These are phyloP conservation scores for Leccinum sublutescens DNA, from an alignment of 768 basidiomycete genomes.

Conservation along the genomic window DNA sequence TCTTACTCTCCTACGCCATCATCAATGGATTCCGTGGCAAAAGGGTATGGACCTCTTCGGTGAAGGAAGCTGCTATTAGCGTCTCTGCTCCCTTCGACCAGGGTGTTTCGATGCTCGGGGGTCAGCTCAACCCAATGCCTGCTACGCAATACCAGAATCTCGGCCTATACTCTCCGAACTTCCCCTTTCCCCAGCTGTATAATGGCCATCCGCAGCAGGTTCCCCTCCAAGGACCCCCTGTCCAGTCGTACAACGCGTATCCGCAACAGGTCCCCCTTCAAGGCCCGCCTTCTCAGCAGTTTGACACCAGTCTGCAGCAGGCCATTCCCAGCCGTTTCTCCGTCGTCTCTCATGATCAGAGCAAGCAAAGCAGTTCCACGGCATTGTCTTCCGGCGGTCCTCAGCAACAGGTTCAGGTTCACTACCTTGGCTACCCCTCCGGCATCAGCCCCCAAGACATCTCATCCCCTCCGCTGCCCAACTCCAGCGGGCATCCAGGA, in stretches of 20 bases:
- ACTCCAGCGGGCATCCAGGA: slow-evolving; percentile 12
- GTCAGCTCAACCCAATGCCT: slow-evolving; percentile 9
- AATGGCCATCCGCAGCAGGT: slow-evolving; percentile 1
- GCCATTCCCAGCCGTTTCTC: background rate
- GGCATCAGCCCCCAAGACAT: background rate
- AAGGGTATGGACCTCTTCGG: slow-evolving; percentile 25
- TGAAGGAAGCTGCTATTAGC: slow-evolving; percentile 15
- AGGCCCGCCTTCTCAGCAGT: background rate
- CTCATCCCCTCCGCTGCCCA: slow-evolving; percentile 18
- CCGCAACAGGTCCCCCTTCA: slow-evolving; percentile 5
- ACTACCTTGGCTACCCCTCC: slow-evolving; percentile 8
- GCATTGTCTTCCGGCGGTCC: background rate
- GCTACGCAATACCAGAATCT: slow-evolving; percentile 7
- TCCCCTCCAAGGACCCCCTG: background rate
- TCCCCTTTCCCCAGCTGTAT: slow-evolving; percentile 7
- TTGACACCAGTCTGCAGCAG: background rate
- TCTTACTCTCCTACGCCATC: slow-evolving; percentile 20
- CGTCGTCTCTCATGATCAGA: background rate
- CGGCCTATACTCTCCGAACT: background rate
- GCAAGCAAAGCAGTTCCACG: background rate
- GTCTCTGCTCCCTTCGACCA: background rate
- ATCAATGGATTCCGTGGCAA: slow-evolving; percentile 22
- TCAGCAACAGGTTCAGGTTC: slow-evolving; percentile 1
- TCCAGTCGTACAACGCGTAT: background rate
- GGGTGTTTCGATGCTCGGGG: slow-evolving; percentile 5